Evolutionary conservation across 2,329 filamentous ascomycete species (phyloP), one percentile per base, ranked within the genome.

Genomic region (Elsinoe batatas): DNA sequence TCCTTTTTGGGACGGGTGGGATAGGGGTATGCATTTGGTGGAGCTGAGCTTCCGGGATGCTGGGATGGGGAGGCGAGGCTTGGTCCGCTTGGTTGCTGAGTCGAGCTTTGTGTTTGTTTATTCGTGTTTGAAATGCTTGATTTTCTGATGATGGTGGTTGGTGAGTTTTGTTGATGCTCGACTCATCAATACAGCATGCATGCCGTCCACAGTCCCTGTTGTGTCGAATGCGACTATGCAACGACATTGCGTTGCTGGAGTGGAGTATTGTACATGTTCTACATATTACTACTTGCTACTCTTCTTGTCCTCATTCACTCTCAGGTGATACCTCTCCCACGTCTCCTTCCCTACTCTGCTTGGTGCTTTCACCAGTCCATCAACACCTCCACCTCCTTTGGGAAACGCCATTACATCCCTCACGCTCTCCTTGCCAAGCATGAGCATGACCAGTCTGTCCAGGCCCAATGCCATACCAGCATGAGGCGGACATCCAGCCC

Each of bases 341-440:
- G 80, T 77, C 58, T 80, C 79, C 57, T 80, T 72, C 0, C 79
- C 87, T 60, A 95, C 76, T 60, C 68, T 69, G 51, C 83, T 83
- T 0, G 93, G 93, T 59, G 87, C 88, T 63, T 81, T 83, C 2
- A 95, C 88, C 69, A 95, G 80, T 56, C 82, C 71, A 71, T 98
- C 93, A 66, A 95, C 87, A 0, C 93, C 91, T 67, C 84, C 90
- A 59, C 89, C 90, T 59, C 82, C 91, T 76, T 98, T 98, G 0
- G 93, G 94, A 66, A 98, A 98, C 0, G 91, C 91, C 69, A 98
- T 96, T 1, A 98, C 91, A 72, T 98, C 91, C 58, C 88, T 77
- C 2, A 98, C 85, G 1, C 85, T 90, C 10, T 85, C 78, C 32
- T 80, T 84, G 1, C 84, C 85, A 18, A 85, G 80, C 76, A 98